Evolutionary conservation across 352 stramenopile species (phyloP).

Genomic region (Chrysophaeum taylorii): DNA sequence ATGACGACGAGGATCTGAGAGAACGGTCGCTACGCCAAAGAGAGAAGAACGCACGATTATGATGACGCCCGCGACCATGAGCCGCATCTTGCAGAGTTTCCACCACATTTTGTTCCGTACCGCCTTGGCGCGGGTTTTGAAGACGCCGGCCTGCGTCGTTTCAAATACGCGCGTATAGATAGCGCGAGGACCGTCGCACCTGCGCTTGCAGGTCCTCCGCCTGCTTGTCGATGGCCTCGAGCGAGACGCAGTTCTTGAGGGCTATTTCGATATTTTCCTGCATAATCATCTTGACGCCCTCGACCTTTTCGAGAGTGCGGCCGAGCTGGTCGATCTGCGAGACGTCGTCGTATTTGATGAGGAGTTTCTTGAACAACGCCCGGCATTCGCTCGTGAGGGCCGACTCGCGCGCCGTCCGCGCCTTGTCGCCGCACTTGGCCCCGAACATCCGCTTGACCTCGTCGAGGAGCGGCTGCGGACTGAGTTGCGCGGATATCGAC

Average conservation of each 20-base stretch:
- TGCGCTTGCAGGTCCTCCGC: slow-evolving; percentile 24
- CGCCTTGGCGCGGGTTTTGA: slow-evolving; percentile 28
- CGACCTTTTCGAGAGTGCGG: slow-evolving; percentile 24
- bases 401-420: slow-evolving; percentile 15
- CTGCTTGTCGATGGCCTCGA: slow-evolving; percentile 26
- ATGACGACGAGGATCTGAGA: background rate
- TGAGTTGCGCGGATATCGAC: no score
- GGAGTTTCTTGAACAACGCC: slow-evolving; percentile 28
- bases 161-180: no score
- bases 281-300: slow-evolving; percentile 30
- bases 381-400: slow-evolving; percentile 25
- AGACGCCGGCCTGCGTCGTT: slow-evolving; percentile 24
- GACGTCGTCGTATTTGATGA: slow-evolving; percentile 29
- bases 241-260: slow-evolving; percentile 22
- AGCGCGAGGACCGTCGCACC: background rate
- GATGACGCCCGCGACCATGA: slow-evolving; percentile 27
- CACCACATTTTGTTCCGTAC: slow-evolving; percentile 29
- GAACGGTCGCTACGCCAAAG: no score
- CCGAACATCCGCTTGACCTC: slow-evolving; percentile 25
- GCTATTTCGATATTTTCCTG: slow-evolving; percentile 29
- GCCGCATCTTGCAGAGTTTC: slow-evolving; percentile 29
- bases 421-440: slow-evolving; percentile 23
- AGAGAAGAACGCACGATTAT: no score
- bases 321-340: slow-evolving; percentile 22
- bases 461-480: slow-evolving; percentile 23